phyloP scores from a whole-genome alignment of 176 grass and related monocot genomes.

The Eremochloa ophiuroides region DNA sequence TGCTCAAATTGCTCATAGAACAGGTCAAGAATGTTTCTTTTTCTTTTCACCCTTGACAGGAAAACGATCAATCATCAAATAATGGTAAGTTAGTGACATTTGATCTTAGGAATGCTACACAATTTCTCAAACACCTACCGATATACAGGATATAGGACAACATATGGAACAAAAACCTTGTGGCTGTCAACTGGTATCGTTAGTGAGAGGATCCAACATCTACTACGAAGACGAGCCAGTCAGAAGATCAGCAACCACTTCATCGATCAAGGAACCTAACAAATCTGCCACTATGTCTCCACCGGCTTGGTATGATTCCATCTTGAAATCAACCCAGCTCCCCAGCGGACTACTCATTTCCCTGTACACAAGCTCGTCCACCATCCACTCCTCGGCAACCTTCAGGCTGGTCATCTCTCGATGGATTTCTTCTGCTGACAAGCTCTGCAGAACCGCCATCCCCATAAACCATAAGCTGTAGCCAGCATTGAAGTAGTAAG shows the following conservation, averaged over 20 bases:
- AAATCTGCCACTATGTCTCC: conserved; percentile 51
- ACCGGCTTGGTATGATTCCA: conserved; percentile 57
- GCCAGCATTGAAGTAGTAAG: conserved; percentile 63
- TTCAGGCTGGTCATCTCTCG: conserved; percentile 67
- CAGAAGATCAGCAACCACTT: conserved; percentile 58
- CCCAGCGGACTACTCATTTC: conserved; percentile 79
- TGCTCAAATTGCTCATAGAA: background rate
- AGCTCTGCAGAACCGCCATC: conserved; percentile 41
- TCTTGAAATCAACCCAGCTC: conserved; percentile 84
- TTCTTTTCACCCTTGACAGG: background rate
- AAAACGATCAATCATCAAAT: background rate
- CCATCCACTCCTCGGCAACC: conserved; percentile 77
- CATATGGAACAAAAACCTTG: conserved; percentile 28
- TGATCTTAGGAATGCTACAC: conserved; percentile 26
- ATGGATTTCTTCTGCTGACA: conserved; percentile 60
- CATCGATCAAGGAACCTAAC: conserved; percentile 59
- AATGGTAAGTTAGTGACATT: conserved; percentile 19
- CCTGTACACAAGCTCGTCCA: conserved; percentile 81
- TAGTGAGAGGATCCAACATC: background rate
- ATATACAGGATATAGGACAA: conserved; percentile 33
- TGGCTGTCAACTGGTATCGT: conserved; percentile 32
- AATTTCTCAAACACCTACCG: conserved; percentile 21
- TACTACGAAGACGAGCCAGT: conserved; percentile 24
- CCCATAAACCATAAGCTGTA: conserved; percentile 73
- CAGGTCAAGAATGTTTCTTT: conserved; percentile 10